Conservation (phyloP, 495 filamentous ascomycete genomes). For the Astrocystis sublimbata region DNA sequence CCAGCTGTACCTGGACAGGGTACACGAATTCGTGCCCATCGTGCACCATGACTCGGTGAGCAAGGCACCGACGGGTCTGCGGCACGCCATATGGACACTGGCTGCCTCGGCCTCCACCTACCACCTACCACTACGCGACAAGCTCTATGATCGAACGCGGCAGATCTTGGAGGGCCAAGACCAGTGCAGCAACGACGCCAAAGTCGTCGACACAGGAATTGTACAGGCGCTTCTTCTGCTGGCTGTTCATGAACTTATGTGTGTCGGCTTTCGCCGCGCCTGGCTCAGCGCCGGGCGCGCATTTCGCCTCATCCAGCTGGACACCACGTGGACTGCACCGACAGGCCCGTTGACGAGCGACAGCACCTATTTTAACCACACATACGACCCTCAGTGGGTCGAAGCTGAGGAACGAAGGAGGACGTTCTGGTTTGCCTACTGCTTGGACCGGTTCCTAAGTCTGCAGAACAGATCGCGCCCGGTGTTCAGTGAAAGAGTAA, state of each 20-base stretch:
- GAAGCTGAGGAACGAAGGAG: conserved; percentile 46
- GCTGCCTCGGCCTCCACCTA: conserved; percentile 31
- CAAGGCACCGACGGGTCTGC: conserved; percentile 21
- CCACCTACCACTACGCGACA: conserved; percentile 20
- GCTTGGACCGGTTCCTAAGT: conserved; percentile 34
- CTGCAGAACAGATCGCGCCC: conserved; percentile 32
- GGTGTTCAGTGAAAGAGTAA: conserved; percentile 37
- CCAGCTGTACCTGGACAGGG: conserved; percentile 41
- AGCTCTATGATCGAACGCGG: conserved; percentile 31
- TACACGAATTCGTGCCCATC: conserved; percentile 34
- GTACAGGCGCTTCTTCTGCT: conserved; percentile 47
- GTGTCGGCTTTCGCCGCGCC: conserved; percentile 34
- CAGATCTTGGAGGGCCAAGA: conserved; percentile 5
- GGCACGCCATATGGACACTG: conserved; percentile 39
- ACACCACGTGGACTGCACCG: background rate
- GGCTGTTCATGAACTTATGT: conserved; percentile 41
- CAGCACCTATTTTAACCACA: background rate
- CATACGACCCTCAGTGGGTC: conserved; percentile 12
- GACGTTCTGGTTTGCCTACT: conserved; percentile 49
- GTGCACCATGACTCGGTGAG: conserved; percentile 31
- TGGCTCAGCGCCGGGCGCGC: conserved; percentile 46
- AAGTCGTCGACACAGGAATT: conserved; percentile 24
- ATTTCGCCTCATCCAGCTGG: conserved; percentile 45
- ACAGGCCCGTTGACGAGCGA: background rate
- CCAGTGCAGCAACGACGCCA: background rate